Evolutionary conservation across 305 asterid genomes (phyloP), one percentile per base, ranked within the genome.

Genomic region (Euphrasia arctica): DNA sequence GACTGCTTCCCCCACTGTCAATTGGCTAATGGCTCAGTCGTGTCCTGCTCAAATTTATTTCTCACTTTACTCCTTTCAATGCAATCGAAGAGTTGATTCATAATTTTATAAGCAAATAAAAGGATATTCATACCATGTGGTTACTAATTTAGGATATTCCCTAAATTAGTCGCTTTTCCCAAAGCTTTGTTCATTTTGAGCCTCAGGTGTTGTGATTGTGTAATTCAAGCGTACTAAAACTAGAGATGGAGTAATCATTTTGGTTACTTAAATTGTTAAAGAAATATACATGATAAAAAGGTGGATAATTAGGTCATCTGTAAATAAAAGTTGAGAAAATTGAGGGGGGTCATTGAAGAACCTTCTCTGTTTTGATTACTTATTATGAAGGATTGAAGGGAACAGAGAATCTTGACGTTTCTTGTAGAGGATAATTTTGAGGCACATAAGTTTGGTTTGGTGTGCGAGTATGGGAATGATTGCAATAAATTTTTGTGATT

Each of bases 171-270:
- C 4, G 25, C 11, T 51, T 51, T 36, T 36, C 9, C 6, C 57
- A 51, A 51, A 51, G 57, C 57, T 15, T 51, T 51, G 57, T 51
- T 51, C 57, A 51, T 51, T 51, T 51, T 25, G 57, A 15, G 29
- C 57, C 57, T 51, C 8, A 18, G 31, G 31, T 15, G 57, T 18
- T 51, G 57, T 48, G 42, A 36, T 36, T 36, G 42, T 36, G 42
- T 36, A 5, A 36, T 36, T 36, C 42, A 36, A 36, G 42, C 42
- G 6, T 51, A 18, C 57, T 3, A 18, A 51, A 51, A 18, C 22
- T 5, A 51, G 28, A 51, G 57, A 14, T 51, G 12, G 9, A 13
- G 10, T 49, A 49, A 36, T 5, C 42, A 36, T 3, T 48, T n/a
- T 48, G 15, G 54, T 6, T 15, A 51, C 28, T 29, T 51, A 18